These are phyloP conservation scores for Lactarius sanguifluus DNA, from an alignment of 768 basidiomycete species.

Conservation along the genomic window DNA sequence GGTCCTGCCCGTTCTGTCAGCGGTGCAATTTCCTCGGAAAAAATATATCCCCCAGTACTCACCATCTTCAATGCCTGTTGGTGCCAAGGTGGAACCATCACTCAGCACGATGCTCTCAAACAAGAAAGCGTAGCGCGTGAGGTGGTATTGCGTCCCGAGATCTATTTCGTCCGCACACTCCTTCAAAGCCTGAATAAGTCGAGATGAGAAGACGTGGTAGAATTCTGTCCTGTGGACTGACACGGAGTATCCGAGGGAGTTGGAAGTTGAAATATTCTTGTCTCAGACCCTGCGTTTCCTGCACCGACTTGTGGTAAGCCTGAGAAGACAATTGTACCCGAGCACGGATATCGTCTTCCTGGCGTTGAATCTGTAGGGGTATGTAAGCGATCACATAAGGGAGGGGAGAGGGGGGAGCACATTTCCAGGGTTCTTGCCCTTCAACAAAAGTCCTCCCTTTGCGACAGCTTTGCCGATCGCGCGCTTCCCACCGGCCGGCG, in stretches of 20 bases:
- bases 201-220: neutral
- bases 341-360: constrained; percentile 91
- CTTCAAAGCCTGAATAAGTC: constrained; percentile 66
- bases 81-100: constrained; percentile 83
- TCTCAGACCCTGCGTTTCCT: constrained; percentile 84
- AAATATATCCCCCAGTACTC: constrained; percentile 18
- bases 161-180: constrained; percentile 96
- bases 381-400: constrained; percentile 10
- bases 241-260: constrained; percentile 87
- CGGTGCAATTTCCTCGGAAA: neutral
- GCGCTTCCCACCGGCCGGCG: constrained; percentile 68
- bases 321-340: constrained; percentile 87
- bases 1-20: constrained; percentile 42
- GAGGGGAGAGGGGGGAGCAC: constrained; percentile 40
- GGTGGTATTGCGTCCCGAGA: constrained; percentile 95
- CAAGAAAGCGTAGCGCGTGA: constrained; percentile 91
- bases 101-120: constrained; percentile 88
- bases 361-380: constrained; percentile 67
- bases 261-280: constrained; percentile 99
- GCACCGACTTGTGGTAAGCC: constrained; percentile 85
- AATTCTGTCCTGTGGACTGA: constrained; percentile 44
- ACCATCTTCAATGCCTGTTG: constrained; percentile 65
- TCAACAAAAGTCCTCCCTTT: constrained; percentile 85
- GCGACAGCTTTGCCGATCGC: constrained; percentile 89
- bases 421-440: constrained; percentile 90